Base-by-base conservation (phyloP, 192 early-diverging fungal species). In the Funneliformis mosseae region DNA sequence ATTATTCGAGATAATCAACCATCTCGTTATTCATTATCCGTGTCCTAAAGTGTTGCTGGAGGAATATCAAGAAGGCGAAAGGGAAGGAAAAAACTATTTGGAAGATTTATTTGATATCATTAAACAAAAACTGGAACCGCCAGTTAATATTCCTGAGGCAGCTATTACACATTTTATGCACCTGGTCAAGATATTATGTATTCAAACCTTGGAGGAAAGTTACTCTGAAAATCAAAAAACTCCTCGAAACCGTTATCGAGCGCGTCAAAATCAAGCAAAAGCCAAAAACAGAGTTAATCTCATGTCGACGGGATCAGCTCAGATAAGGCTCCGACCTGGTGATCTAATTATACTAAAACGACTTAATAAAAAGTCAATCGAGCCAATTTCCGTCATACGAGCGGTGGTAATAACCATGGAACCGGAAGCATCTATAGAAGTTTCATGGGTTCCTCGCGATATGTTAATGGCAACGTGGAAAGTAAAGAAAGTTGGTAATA, bases 391-490 rank as follows among this genome's bases (percentile, higher is more conserved):
- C 0, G 27, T 5, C 10, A 64, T 64, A 64, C 62, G 62, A 5
- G 62, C 62, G 27, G 62, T 64, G 3, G 62, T 64, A 25, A 64
- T 64, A 5, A 25, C 62, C 9, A 64, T 9, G 10, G 62, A 64
- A 23, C 23, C 21, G 10, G 62, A 25, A 64, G 21, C 27, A 64
- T 10, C n/a, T 64, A 25, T 64, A 64, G 62, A 64, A 10, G 23
- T 64, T 4, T 64, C 62, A 25, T 64, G 62, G 62, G 62, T 64
- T 64, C 62, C 62, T 64, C 21, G 62, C 5, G 62, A 64, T 64
- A 64, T 64, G 5, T 10, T 10, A 25, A 64, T 64, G 25, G 62
- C 62, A 64, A 64, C 62, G 5, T 64, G 62, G 62, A 25, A 64
- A 64, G 5, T 64, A 25, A 64, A 25, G 10, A 10, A 23, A 64